Evolutionary conservation across 2,329 filamentous ascomycete genomes (phyloP).

Genomic region (Scopulariopsis brevicaulis): DNA sequence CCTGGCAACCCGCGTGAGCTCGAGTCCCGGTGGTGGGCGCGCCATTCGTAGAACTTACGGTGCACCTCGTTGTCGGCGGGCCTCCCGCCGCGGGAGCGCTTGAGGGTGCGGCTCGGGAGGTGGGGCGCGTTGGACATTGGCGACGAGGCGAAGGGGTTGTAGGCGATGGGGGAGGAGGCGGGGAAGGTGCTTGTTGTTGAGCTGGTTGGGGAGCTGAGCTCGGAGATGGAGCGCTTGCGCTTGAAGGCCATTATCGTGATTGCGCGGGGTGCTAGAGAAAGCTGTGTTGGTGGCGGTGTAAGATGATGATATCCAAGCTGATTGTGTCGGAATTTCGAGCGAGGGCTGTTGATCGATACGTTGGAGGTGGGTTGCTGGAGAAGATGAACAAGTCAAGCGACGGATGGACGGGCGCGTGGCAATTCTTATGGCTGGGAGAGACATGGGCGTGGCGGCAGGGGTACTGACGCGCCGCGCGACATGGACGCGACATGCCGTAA

Average conservation of each 20-base stretch:
- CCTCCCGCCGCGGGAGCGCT: conserved; percentile 47
- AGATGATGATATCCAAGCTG: neutral
- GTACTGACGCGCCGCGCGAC: neutral
- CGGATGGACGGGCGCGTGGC: neutral
- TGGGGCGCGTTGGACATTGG: conserved; percentile 16
- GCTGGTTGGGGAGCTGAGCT: conserved; percentile 22
- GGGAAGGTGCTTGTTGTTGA: neutral
- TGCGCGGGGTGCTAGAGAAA: neutral
- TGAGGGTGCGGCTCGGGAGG: conserved; percentile 45
- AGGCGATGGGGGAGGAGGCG: conserved; percentile 15
- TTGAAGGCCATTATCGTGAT: conserved; percentile 38
- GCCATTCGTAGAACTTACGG: conserved; percentile 27
- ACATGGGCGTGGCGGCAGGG: neutral
- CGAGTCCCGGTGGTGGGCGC: neutral
- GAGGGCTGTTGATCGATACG: neutral
- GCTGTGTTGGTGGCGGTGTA: neutral
- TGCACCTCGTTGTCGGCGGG: conserved; percentile 45
- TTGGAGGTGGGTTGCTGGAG: neutral
- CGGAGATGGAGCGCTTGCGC: conserved; percentile 51
- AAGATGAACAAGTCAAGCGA: neutral
- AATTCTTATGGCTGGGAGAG: neutral
- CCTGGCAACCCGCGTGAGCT: conserved; percentile 21
- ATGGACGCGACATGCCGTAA: neutral
- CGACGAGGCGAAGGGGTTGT: conserved; percentile 23
- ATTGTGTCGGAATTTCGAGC: neutral